Base-by-base conservation (phyloP, 225 moss, liverwort and hornwort genomes). In the Pseudoscleropodium purum region DNA sequence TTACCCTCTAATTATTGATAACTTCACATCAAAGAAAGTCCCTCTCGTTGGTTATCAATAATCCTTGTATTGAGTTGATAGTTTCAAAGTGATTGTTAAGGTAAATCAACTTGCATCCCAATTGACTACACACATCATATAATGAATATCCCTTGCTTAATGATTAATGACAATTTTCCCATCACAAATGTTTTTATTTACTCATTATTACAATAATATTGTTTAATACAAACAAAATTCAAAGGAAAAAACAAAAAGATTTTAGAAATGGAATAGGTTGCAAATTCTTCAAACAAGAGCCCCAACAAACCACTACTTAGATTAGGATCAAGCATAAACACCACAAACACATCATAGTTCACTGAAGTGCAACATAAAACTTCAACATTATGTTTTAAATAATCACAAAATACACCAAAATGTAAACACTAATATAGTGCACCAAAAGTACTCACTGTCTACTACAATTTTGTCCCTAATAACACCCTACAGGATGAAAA, bases 381-480 rank as follows among this genome's bases (percentile, higher is more conserved):
- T 10, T 36, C 0, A 78, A 78, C 1, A 78, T 24, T 54, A 0
- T 1, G 6, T 54, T 3, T 0, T 36, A 36, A 6, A 6, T 10
- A 36, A 36, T 36, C 6, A 52, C 21, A 54, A 54, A 24, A 3
- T 16, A 79, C 1, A 54, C 7, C 24, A 24, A 79, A 56, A 52
- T 79, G 16, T 37, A 79, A 0, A 37, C 9, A 54, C 14, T 26
- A 25, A 56, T 56, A 10, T 56, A 52, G 10, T 37, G 23, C 2
- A 36, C 9, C 4, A 2, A 36, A 79, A 79, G 16, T 14, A 56
- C 1, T 37, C 25, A 56, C 11, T 51, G 13, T 76, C 7, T 2
- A 7, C 8, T 0, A 49, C 13, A 75, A 20, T 19, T 19, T 49
- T 0, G 2, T 31, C 12, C 1, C 0, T 9, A 34, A 49, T 2